phyloP scores from a whole-genome alignment of 371 early-diverging fungal species.

The Saksenaea vasiformis region DNA sequence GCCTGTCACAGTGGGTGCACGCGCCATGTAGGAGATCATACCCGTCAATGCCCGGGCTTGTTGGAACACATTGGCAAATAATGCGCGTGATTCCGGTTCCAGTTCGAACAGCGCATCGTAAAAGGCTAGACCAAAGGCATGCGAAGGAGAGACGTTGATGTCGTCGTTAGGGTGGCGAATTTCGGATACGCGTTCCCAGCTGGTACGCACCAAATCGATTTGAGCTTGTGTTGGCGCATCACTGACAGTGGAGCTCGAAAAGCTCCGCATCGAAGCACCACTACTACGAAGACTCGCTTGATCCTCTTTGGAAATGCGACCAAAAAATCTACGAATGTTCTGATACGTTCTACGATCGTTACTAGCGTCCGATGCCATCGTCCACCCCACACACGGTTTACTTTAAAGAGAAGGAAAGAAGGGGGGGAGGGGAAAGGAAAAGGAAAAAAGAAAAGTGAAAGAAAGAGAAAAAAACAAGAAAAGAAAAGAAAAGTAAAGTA shows the following conservation, averaged over 20 bases:
- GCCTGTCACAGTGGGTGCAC: slow-evolving; percentile 27
- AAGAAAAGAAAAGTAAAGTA: neutral
- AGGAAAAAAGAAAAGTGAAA: neutral
- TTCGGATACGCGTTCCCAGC: slow-evolving; percentile 44
- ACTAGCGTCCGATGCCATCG: slow-evolving; percentile 1
- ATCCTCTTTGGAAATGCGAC: neutral
- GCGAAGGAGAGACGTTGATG: slow-evolving; percentile 34
- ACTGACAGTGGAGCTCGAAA: neutral
- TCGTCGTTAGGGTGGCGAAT: slow-evolving; percentile 31
- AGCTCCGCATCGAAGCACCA: neutral
- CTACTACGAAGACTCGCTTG: slow-evolving; percentile 1
- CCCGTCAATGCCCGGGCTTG: slow-evolving; percentile 49
- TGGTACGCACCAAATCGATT: slow-evolving; percentile 35
- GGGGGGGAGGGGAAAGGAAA: neutral
- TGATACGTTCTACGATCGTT: neutral
- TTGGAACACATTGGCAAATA: slow-evolving; percentile 42
- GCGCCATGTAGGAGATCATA: slow-evolving; percentile 43
- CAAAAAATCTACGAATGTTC: neutral
- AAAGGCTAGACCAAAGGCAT: slow-evolving; percentile 48
- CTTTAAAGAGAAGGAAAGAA: neutral
- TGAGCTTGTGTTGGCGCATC: slow-evolving; percentile 31
- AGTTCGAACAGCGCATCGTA: slow-evolving; percentile 43
- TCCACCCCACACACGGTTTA: neutral
- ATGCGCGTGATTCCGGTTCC: slow-evolving; percentile 16
- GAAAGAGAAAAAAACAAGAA: neutral